These are phyloP conservation scores for Didymella exigua DNA, from an alignment of 2,329 filamentous ascomycete species.

Conservation along the genomic window DNA sequence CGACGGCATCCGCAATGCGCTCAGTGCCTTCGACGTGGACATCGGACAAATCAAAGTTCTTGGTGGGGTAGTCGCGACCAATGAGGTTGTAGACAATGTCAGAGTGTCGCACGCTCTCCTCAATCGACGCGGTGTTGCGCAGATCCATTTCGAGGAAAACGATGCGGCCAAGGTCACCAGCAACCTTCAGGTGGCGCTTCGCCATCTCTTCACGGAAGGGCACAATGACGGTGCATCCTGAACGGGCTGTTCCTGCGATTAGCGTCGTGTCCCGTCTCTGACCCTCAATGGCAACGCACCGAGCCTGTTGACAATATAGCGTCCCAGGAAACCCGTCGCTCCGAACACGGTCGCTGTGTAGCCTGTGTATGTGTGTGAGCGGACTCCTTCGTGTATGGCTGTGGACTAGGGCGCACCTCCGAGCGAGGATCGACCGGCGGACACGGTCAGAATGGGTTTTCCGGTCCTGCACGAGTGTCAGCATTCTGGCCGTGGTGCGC, in stretches of 20 bases:
- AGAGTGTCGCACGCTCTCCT: slow-evolving; percentile 94
- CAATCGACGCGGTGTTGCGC: slow-evolving; percentile 91
- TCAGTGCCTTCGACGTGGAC: slow-evolving; percentile 92
- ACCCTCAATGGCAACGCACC: slow-evolving; percentile 59
- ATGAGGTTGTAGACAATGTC: slow-evolving; percentile 97
- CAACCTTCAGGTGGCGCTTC: slow-evolving; percentile 93
- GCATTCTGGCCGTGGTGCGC: background rate
- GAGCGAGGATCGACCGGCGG: slow-evolving; percentile 87
- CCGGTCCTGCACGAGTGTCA: slow-evolving; percentile 66
- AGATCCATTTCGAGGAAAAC: slow-evolving; percentile 94
- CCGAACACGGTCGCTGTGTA: slow-evolving; percentile 98
- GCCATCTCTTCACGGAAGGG: slow-evolving; percentile 97
- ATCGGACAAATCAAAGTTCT: slow-evolving; percentile 93
- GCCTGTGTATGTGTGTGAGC: slow-evolving; percentile 60
- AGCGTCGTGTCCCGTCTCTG: slow-evolving; percentile 16
- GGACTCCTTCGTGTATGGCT: slow-evolving; percentile 13
- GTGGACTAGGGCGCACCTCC: slow-evolving; percentile 67
- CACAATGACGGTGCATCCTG: slow-evolving; percentile 92
- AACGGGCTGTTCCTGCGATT: slow-evolving; percentile 66
- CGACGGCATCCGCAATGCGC: slow-evolving; percentile 89
- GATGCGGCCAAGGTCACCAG: slow-evolving; percentile 91
- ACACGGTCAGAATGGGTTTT: slow-evolving; percentile 87
- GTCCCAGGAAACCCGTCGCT: slow-evolving; percentile 91
- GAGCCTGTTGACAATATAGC: slow-evolving; percentile 96
- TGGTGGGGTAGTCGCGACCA: slow-evolving; percentile 93